These are phyloP conservation scores for Camellia japonica DNA, from an alignment of 148 eudicot genomes.

Conservation along the genomic window DNA sequence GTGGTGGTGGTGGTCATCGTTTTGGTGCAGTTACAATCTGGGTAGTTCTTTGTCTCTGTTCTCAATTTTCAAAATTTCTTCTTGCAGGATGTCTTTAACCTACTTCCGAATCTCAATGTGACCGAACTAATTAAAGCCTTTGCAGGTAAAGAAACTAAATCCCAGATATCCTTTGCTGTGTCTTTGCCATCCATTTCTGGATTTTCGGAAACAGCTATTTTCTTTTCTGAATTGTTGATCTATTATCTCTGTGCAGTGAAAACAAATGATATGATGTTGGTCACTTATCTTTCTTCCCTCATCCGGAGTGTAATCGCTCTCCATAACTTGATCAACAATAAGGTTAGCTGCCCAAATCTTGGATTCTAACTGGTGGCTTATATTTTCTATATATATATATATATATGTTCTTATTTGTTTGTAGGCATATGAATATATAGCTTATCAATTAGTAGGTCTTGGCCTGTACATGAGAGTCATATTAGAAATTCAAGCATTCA, in stretches of 20 bases:
- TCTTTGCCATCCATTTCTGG: neutral
- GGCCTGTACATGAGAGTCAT: neutral
- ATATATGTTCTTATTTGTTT: neutral
- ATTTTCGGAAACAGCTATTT: neutral
- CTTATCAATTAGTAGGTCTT: neutral
- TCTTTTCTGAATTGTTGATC: slow-evolving; percentile 10
- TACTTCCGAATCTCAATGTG: slow-evolving; percentile 86
- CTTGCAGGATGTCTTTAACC: slow-evolving; percentile 90
- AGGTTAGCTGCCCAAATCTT: slow-evolving; percentile 42
- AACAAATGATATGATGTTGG: slow-evolving; percentile 96
- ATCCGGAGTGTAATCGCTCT: slow-evolving; percentile 88
- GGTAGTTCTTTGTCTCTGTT: neutral
- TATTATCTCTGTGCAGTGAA: slow-evolving; percentile 48
- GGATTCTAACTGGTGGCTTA: neutral
- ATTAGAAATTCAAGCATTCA: neutral
- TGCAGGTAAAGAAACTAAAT: slow-evolving; percentile 49
- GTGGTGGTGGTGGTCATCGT: neutral
- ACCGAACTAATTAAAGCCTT: slow-evolving; percentile 80
- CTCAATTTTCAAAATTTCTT: neutral
- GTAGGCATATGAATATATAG: neutral
- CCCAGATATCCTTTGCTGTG: neutral
- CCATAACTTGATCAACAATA: slow-evolving; percentile 92
- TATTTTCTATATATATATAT: neutral
- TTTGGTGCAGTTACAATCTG: neutral
- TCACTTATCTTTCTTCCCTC: slow-evolving; percentile 82